Evolutionary conservation across 345 rosid species (phyloP).

Genomic region (Lumnitzera littorea): DNA sequence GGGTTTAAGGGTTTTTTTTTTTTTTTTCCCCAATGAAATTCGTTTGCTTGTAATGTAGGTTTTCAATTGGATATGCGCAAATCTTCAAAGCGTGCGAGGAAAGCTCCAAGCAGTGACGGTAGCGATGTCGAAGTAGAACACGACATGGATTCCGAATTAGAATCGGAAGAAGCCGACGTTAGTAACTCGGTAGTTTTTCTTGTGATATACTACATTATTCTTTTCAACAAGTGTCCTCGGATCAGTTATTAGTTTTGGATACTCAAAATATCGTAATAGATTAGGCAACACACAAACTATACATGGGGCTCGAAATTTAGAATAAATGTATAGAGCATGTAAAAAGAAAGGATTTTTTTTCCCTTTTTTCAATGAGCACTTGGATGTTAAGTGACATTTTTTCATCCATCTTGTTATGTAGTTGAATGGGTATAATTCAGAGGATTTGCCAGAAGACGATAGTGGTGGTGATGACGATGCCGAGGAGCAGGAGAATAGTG

Average conservation of each 20-base stretch:
- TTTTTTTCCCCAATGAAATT: too few relatives aligned
- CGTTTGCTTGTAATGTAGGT: not conserved
- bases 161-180: constrained; percentile 1
- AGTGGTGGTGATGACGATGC: constrained; percentile 15
- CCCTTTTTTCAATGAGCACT: too few relatives aligned
- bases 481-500: constrained; percentile 18
- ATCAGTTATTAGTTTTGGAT: too few relatives aligned
- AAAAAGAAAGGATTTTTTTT: too few relatives aligned
- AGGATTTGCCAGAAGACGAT: constrained; percentile 17
- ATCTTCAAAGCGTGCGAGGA: constrained; percentile 27
- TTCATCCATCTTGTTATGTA: not conserved
- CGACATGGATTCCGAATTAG: constrained; percentile 12
- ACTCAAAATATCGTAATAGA: too few relatives aligned
- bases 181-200: not conserved
- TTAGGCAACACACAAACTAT: too few relatives aligned
- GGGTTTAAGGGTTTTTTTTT: too few relatives aligned
- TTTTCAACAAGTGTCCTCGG: too few relatives aligned
- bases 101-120: constrained; percentile 17
- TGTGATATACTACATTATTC: not conserved
- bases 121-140: constrained; percentile 18
- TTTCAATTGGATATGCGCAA: constrained; percentile 22
- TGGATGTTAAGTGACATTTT: not conserved
- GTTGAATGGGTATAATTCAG: not conserved
- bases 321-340: too few relatives aligned
- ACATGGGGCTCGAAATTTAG: too few relatives aligned